A percentile compares a stretch with the other conserved stretches of the same genome.
phyloP scores from a whole-genome alignment of 2,329 filamentous ascomycete genomes.

The Nakataea oryzae region DNA sequence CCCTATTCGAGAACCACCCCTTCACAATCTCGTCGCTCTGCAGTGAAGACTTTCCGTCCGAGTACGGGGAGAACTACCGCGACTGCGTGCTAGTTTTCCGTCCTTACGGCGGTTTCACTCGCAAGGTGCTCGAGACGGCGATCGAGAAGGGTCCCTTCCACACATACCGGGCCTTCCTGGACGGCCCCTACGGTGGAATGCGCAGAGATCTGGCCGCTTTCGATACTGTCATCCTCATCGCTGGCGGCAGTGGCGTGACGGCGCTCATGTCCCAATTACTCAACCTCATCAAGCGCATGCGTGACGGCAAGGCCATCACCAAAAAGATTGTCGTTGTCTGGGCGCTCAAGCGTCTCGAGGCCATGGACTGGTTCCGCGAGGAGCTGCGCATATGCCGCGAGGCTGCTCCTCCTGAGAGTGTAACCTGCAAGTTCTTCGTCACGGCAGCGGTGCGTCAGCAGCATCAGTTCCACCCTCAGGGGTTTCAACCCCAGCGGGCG shows the following conservation, averaged over 20 bases:
- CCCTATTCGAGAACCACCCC: slow-evolving; percentile 83
- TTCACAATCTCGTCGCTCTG: slow-evolving; percentile 92
- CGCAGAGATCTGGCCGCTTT: slow-evolving; percentile 81
- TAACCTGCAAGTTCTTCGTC: slow-evolving; percentile 91
- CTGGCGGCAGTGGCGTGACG: slow-evolving; percentile 89
- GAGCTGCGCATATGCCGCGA: slow-evolving; percentile 88
- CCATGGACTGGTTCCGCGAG: slow-evolving; percentile 96
- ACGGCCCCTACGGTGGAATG: slow-evolving; percentile 94
- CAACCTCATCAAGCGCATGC: slow-evolving; percentile 92
- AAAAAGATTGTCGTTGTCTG: slow-evolving; percentile 88
- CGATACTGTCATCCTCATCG: slow-evolving; percentile 86
- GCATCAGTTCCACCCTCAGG: not conserved
- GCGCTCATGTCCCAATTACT: slow-evolving; percentile 85
- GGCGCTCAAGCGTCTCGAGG: slow-evolving; percentile 82
- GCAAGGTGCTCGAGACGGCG: slow-evolving; percentile 71
- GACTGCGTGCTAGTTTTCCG: slow-evolving; percentile 89
- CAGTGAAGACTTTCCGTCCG: slow-evolving; percentile 85
- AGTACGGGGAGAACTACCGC: slow-evolving; percentile 77
- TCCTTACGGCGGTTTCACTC: slow-evolving; percentile 84
- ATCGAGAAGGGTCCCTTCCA: slow-evolving; percentile 81
- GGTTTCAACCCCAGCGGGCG: slow-evolving; percentile 28
- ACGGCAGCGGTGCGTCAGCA: slow-evolving; percentile 59
- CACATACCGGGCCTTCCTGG: slow-evolving; percentile 84
- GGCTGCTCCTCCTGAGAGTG: slow-evolving; percentile 75
- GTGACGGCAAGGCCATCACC: slow-evolving; percentile 87